phyloP scores from a whole-genome alignment of 2,329 filamentous ascomycete species.

The Cercospora sp. region DNA sequence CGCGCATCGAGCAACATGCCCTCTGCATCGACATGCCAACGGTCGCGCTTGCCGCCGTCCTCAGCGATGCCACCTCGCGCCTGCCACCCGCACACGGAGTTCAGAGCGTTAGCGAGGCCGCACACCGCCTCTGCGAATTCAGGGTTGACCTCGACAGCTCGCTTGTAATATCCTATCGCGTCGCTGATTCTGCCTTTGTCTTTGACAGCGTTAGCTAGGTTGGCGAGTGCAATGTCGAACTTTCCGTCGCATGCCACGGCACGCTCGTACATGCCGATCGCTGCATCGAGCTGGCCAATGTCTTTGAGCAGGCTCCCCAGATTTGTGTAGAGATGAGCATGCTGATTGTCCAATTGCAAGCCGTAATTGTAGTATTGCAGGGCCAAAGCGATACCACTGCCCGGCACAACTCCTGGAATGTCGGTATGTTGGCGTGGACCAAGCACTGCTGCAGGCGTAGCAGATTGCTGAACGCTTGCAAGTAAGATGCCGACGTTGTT shows the following conservation, averaged over 20 bases:
- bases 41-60: slow-evolving; percentile 72
- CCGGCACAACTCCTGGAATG: slow-evolving; percentile 78
- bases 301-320: slow-evolving; percentile 93
- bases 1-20: slow-evolving; percentile 79
- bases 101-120: slow-evolving; percentile 88
- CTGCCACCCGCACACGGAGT: slow-evolving; percentile 94
- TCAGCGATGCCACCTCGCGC: slow-evolving; percentile 82
- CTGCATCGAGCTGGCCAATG: slow-evolving; percentile 85
- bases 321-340: slow-evolving; percentile 96
- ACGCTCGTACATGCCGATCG: slow-evolving; percentile 95
- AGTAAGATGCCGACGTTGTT: slow-evolving; percentile 97
- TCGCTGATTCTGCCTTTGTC: slow-evolving; percentile 91
- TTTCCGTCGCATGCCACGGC: slow-evolving; percentile 89
- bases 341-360: slow-evolving; percentile 77
- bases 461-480: slow-evolving; percentile 82
- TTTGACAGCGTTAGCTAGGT: slow-evolving; percentile 95
- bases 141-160: slow-evolving; percentile 87
- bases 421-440: slow-evolving; percentile 39
- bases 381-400: slow-evolving; percentile 83
- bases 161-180: slow-evolving; percentile 86
- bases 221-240: slow-evolving; percentile 95
- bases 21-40: slow-evolving; percentile 87
- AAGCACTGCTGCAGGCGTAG: slow-evolving; percentile 32
- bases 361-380: slow-evolving; percentile 96
- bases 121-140: slow-evolving; percentile 97